Evolutionary conservation across 2,329 filamentous ascomycete species (phyloP).

Genomic region (Alternaria rosae): DNA sequence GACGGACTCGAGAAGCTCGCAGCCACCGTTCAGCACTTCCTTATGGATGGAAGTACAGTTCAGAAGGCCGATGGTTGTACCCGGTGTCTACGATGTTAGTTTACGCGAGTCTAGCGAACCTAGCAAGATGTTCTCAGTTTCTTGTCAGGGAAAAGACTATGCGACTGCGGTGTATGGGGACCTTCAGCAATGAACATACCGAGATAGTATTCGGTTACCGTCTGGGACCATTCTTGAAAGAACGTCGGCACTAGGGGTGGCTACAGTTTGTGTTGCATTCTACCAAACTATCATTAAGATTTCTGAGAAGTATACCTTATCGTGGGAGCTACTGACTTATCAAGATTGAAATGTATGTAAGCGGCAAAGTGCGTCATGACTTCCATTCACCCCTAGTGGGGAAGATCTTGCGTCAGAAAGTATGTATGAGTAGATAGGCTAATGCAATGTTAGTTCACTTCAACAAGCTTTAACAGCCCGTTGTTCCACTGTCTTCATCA

Average conservation of each 20-base stretch:
- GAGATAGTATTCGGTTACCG: not conserved
- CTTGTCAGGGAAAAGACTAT: not conserved
- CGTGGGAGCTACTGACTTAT: not conserved
- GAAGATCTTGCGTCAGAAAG: not conserved
- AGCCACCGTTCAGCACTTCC: not conserved
- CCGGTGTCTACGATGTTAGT: conserved; percentile 1
- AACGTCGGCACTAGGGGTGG: not conserved
- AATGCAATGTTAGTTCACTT: not conserved
- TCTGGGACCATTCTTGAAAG: not conserved
- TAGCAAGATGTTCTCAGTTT: not conserved
- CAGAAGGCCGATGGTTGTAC: conserved; percentile 7
- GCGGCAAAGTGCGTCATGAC: not conserved
- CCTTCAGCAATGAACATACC: not conserved
- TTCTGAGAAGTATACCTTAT: not conserved
- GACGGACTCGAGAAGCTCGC: not conserved
- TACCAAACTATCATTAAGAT: not conserved
- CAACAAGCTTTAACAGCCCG: not conserved
- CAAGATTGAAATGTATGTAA: not conserved
- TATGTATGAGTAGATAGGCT: not conserved
- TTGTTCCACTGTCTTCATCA: not conserved
- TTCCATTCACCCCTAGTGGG: not conserved
- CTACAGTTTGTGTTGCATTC: not conserved
- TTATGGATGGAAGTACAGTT: conserved; percentile 10
- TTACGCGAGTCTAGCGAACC: not conserved
- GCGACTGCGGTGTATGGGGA: conserved; percentile 1